Evolutionary conservation across 164 flowering plant genomes (phyloP).

Genomic region (Magnolia officinalis): DNA sequence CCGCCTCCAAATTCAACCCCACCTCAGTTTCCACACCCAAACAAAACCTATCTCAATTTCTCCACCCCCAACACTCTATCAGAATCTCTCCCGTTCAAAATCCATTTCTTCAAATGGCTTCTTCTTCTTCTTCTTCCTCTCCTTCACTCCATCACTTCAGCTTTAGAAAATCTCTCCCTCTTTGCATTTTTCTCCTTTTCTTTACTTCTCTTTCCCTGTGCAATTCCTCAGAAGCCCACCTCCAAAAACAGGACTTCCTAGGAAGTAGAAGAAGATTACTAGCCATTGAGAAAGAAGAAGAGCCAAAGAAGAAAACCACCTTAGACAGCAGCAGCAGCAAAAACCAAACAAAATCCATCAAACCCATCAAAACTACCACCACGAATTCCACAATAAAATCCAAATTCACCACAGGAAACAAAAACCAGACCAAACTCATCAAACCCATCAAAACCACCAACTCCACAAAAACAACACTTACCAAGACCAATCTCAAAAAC

Average conservation of each 20-base stretch:
- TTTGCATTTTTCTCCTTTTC: conserved; percentile 16
- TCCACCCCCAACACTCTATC: neutral
- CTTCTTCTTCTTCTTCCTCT: neutral
- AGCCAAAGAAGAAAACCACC: conserved; percentile 19
- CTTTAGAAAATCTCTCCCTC: conserved; percentile 12
- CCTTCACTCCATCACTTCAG: neutral
- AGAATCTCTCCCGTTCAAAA: conserved; percentile 8
- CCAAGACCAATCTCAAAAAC: conserved; percentile 29
- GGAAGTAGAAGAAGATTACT: conserved; percentile 9
- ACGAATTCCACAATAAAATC: conserved; percentile 6
- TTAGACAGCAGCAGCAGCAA: neutral
- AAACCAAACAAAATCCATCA: neutral
- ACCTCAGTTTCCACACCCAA: neutral
- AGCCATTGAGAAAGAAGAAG: conserved; percentile 5
- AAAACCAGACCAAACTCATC: conserved; percentile 4
- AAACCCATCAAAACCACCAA: conserved; percentile 23
- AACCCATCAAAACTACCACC: conserved; percentile 2
- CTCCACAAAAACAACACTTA: conserved; percentile 18
- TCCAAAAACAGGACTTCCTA: conserved; percentile 3
- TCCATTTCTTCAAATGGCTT: conserved; percentile 18
- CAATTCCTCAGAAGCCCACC: conserved; percentile 14
- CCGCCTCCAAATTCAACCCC: neutral
- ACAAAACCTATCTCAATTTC: neutral
- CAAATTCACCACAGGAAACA: conserved; percentile 6
- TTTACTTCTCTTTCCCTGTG: conserved; percentile 14